Base-by-base conservation (phyloP, 2,329 filamentous ascomycete species). In the Phyllosticta citrichinensis region DNA sequence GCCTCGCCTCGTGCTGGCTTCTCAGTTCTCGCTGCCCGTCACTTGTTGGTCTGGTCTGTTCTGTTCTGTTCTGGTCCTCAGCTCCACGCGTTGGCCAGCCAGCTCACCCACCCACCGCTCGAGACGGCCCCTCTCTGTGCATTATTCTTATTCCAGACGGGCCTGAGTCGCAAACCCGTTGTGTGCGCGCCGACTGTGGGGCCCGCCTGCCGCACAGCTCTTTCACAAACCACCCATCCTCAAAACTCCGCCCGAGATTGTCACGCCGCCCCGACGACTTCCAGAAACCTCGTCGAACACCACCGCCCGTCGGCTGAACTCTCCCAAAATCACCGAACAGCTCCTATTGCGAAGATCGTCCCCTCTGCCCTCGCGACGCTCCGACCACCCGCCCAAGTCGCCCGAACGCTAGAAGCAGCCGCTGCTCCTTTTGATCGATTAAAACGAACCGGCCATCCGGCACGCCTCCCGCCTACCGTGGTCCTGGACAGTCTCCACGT, bases 381-480 rank as follows among this genome's bases (percentile, higher is more conserved):
- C 60, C 19, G 30, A 20, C 55, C 60, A 51, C 50, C 17, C 22
- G 3, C 40, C 17, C 14, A 47, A 47, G 14, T 47, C 40, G 40
- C 40, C 55, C 55, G 58, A 40, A 54, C 55, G 60, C 60, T 62
- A 62, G 60, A 57, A 58, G 60, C 55, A 73, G 67, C 63, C 69
- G 63, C 71, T 71, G 70, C 69, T 70, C 71, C 71, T 71, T 68
- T 70, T 70, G 68, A 66, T 68, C 68, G 67, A 70, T 71, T 73
- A 74, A 71, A 73, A 70, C 67, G 63, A 67, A 67, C 68, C 70
- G 68, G 69, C 67, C 63, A 66, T 67, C 68, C 72, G 71, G 70
- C 70, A 73, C 67, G 69, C 68, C 68, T 72, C 70, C 72, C 72
- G 71, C 68, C 69, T 73, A 75, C 73, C 73, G 72, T 74, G 69